phyloP scores from a whole-genome alignment of 805 yeast genomes.

The Kurtzmaniella cleridarum region DNA sequence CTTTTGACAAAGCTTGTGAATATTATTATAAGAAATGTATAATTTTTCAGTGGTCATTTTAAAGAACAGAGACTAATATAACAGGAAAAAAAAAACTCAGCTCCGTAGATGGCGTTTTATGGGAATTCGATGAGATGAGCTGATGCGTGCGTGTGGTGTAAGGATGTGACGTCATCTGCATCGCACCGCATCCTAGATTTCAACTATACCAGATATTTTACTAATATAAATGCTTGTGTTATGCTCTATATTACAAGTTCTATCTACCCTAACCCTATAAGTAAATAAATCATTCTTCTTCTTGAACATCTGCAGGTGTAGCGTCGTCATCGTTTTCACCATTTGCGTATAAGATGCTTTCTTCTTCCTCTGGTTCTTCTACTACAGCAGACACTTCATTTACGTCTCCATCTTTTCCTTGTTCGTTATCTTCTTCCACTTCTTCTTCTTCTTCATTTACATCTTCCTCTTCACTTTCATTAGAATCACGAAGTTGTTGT shows the following conservation, averaged over 20 bases:
- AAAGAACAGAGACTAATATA: background rate
- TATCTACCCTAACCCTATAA: slow-evolving; percentile 3
- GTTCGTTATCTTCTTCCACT: slow-evolving; percentile 13
- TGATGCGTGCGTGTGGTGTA: too few species aligned
- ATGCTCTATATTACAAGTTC: too few species aligned
- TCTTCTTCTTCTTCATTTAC: too few species aligned
- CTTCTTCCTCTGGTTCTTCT: slow-evolving; percentile 20
- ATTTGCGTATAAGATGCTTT: slow-evolving; percentile 30
- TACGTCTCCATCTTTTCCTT: slow-evolving; percentile 10
- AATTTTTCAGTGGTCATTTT: slow-evolving; percentile 29
- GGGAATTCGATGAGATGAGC: too few species aligned
- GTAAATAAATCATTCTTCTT: slow-evolving; percentile 12
- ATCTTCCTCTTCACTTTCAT: slow-evolving; percentile 14
- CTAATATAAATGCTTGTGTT: too few species aligned
- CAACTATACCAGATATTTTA: too few species aligned
- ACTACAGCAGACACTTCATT: slow-evolving; percentile 5
- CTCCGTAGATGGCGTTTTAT: too few species aligned
- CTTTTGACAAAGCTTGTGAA: slow-evolving; percentile 78
- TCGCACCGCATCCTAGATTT: too few species aligned
- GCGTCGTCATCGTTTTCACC: slow-evolving; percentile 35
- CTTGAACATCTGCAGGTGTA: slow-evolving; percentile 30
- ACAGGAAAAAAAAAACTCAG: background rate
- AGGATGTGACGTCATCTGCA: too few species aligned
- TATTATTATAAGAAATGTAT: slow-evolving; percentile 72
- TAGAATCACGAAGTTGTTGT: slow-evolving; percentile 50